These are phyloP conservation scores for Aspergillus ostianus DNA, from an alignment of 495 filamentous ascomycete genomes.

Conservation along the genomic window DNA sequence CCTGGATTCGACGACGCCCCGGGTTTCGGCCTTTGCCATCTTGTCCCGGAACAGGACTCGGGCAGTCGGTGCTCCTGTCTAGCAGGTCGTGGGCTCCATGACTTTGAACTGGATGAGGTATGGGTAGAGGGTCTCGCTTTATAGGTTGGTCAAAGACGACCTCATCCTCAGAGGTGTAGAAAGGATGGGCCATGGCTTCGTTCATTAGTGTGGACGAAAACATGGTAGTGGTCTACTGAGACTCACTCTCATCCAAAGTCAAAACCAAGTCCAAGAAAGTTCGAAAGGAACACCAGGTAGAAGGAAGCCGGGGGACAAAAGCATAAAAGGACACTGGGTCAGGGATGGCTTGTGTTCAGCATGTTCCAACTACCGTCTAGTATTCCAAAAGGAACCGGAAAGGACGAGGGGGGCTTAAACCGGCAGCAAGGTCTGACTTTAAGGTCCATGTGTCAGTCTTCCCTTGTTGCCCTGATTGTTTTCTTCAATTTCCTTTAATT, in stretches of 20 bases:
- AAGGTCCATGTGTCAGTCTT: conserved; percentile 25
- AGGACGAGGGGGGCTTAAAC: conserved; percentile 21
- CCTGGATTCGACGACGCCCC: conserved; percentile 55
- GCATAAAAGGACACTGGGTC: conserved; percentile 17
- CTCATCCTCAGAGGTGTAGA: conserved; percentile 30
- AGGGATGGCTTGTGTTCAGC: conserved; percentile 20
- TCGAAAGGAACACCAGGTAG: conserved; percentile 14
- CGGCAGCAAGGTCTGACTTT: conserved; percentile 26
- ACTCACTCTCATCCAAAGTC: conserved; percentile 18
- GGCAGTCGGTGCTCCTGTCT: conserved; percentile 19
- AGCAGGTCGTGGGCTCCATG: conserved; percentile 27
- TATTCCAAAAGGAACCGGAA: conserved; percentile 23
- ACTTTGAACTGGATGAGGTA: conserved; percentile 27
- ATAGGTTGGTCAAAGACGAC: conserved; percentile 22
- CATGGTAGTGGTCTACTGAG: conserved; percentile 18
- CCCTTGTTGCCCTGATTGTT: conserved; percentile 4
- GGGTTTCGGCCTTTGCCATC: conserved; percentile 36
- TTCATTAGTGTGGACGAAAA: conserved; percentile 20
- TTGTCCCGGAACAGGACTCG: conserved; percentile 25
- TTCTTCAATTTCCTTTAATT: conserved; percentile 11
- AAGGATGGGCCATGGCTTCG: conserved; percentile 35
- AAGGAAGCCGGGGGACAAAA: conserved; percentile 1
- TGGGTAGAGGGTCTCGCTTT: conserved; percentile 25
- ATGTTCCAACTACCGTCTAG: conserved; percentile 14
- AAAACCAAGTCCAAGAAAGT: conserved; percentile 15